A percentile compares a stretch with the other conserved stretches of the same genome.
Conservation (phyloP, 192 early-diverging fungal species). For the Umbelopsis isabellina region DNA sequence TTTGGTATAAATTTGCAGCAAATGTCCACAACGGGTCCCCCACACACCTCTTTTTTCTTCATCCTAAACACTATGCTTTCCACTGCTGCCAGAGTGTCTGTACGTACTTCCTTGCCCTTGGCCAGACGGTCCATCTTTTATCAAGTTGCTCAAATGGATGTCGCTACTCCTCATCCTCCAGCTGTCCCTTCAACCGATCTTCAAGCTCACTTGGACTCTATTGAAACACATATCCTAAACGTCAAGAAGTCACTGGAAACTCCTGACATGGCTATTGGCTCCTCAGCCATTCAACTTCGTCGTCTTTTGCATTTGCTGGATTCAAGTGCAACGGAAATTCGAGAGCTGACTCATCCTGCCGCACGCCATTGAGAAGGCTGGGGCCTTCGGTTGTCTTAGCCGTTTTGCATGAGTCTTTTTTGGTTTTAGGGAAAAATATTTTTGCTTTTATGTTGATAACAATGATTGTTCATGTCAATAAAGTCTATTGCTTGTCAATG, state of each 20-base stretch:
- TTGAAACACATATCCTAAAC: conserved; percentile 1
- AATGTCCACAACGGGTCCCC: background rate
- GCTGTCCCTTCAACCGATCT: background rate
- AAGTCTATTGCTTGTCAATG: conserved; percentile 13
- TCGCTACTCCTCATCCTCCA: background rate
- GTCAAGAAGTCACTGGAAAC: conserved; percentile 7
- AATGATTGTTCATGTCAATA: background rate
- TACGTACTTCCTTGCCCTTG: background rate
- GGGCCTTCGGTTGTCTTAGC: too few species aligned
- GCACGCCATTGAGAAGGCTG: background rate
- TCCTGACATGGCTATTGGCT: background rate
- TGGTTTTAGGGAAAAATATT: too few species aligned
- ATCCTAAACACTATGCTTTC: background rate
- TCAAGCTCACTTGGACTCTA: conserved; percentile 12
- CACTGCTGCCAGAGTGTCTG: background rate
- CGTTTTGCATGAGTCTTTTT: background rate
- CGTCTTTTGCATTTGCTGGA: conserved; percentile 19
- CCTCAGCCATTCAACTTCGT: conserved; percentile 14
- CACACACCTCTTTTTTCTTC: background rate
- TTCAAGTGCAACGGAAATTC: conserved; percentile 14
- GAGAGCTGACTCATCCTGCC: conserved; percentile 4
- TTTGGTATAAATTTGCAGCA: background rate
- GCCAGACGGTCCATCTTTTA: conserved; percentile 3
- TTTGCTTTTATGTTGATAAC: too few species aligned
- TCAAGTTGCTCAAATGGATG: background rate